Evolutionary conservation across 176 grass and related monocot genomes (phyloP).

Genomic region (Cymbopogon citratus): DNA sequence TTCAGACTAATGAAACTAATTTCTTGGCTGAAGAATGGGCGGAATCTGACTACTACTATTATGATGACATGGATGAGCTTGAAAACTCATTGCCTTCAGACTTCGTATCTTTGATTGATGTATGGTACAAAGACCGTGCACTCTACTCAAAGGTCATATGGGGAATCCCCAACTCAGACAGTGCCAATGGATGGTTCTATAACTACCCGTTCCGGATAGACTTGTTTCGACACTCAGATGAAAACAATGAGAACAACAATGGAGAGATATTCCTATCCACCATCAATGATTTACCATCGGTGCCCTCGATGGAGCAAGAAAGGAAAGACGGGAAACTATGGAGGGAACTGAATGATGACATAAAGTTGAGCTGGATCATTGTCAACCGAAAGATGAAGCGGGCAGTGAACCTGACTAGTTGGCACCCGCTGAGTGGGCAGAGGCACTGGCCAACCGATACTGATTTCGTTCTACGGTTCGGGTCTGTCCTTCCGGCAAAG

Average conservation of each 20-base stretch:
- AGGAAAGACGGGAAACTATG: constrained; percentile 43
- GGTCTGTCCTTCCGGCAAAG: constrained; percentile 42
- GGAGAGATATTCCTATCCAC: constrained; percentile 21
- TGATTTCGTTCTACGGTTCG: constrained; percentile 27
- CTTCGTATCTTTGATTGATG: constrained; percentile 23
- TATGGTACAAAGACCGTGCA: constrained; percentile 16
- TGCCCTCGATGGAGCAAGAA: constrained; percentile 40
- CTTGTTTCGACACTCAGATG: constrained; percentile 12
- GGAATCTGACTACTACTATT: constrained; percentile 35
- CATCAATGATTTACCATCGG: neutral
- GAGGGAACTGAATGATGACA: constrained; percentile 31
- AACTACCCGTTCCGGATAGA: constrained; percentile 41
- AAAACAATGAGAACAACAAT: constrained; percentile 19
- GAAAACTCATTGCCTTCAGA: constrained; percentile 27
- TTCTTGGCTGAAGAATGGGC: constrained; percentile 36
- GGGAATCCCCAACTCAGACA: constrained; percentile 30
- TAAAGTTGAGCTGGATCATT: constrained; percentile 44
- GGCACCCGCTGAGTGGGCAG: constrained; percentile 27
- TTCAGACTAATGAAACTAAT: constrained; percentile 27
- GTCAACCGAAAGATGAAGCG: constrained; percentile 31
- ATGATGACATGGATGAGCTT: constrained; percentile 25
- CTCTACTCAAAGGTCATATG: constrained; percentile 38
- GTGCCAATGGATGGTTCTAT: constrained; percentile 36
- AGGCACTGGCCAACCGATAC: constrained; percentile 41
- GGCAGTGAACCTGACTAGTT: constrained; percentile 41